Evolutionary conservation across 2,329 filamentous ascomycete species (phyloP).

Genomic region (Colletotrichum somersetense): DNA sequence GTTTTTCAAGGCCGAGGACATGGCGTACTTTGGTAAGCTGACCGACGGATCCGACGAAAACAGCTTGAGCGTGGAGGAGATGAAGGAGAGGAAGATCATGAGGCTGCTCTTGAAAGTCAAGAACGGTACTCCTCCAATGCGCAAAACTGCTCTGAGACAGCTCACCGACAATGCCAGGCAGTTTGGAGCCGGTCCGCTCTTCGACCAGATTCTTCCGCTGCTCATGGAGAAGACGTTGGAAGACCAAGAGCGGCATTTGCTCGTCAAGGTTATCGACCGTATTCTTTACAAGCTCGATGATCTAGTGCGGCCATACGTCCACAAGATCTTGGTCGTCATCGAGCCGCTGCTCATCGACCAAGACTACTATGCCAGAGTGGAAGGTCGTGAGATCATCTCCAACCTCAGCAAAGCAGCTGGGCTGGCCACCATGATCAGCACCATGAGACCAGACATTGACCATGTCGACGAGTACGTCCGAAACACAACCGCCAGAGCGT

Average conservation of each 20-base stretch:
- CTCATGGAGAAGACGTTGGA: conserved; percentile 99
- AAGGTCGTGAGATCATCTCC: conserved; percentile 98
- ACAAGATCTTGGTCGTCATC: conserved; percentile 98
- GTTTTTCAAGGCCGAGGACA: conserved; percentile 98
- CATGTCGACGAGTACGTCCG: conserved; percentile 98
- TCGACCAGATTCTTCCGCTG: conserved; percentile 96
- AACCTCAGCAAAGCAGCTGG: conserved; percentile 97
- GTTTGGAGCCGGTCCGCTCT: conserved; percentile 93
- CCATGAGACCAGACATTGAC: conserved; percentile 98
- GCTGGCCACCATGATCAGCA: conserved; percentile 98
- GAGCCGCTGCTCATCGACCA: conserved; percentile 99
- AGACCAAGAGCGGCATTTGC: conserved; percentile 96
- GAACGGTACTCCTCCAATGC: conserved; percentile 98
- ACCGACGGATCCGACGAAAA: conserved; percentile 96
- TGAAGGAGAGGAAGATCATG: conserved; percentile 99
- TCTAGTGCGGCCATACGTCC: conserved; percentile 93
- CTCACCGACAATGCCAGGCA: conserved; percentile 97
- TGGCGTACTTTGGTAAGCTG: conserved; percentile 98
- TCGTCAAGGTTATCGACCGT: conserved; percentile 99
- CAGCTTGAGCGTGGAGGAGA: conserved; percentile 88
- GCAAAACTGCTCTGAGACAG: conserved; percentile 96
- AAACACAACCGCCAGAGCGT: conserved; percentile 96
- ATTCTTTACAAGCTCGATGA: conserved; percentile 99
- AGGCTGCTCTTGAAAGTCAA: conserved; percentile 96
- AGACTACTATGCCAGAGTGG: conserved; percentile 98